Base-by-base conservation (phyloP, 305 asterid genomes). In the Striga hermonthica region DNA sequence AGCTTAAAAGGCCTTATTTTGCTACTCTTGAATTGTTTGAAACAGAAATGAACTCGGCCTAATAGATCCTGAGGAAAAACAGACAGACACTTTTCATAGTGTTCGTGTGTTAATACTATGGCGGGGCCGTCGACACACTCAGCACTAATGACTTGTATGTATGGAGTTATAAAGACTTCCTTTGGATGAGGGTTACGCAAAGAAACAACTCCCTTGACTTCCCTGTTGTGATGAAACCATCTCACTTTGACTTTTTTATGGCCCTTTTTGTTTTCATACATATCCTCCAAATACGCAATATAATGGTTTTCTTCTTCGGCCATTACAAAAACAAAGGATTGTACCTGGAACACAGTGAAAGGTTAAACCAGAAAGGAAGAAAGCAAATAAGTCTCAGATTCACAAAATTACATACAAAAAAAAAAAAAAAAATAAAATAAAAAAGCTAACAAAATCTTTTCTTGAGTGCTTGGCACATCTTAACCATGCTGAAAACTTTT, bases 61-160 rank as follows among this genome's bases (percentile, higher is more conserved):
- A 85, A 74, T 73, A 90, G 52, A 72, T 88, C 91, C 56, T 79
- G 80, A 5, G 96, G 97, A 39, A 90, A 83, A 75, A 90, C 87
- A 43, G 86, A 83, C 22, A 75, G 66, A 72, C 97, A 94, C 78
- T 90, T 94, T 80, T 86, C 90, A 40, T 85, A 94, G 80, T 90
- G 97, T 64, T 78, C 95, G 22, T 74, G 88, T 57, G 95, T 88
- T 77, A 94, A 78, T 69, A 94, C 90, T 44, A 83, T 81, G 67
- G 99, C 93, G 6, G 95, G 97, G 67, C 98, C 99, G 76, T 94
- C 98, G 52, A 94, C 85, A 38, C 99, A 94, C 77, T 94, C 99
- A 3, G 92, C 96, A 72, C 99, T 94, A 74, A 94, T 90, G 78
- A 88, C 93, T 69, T 94, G 97, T 31, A 83, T 76, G 44, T 85